Conservation (phyloP, 1,284 basidiomycete species). For the Rhodotorula sp. region DNA sequence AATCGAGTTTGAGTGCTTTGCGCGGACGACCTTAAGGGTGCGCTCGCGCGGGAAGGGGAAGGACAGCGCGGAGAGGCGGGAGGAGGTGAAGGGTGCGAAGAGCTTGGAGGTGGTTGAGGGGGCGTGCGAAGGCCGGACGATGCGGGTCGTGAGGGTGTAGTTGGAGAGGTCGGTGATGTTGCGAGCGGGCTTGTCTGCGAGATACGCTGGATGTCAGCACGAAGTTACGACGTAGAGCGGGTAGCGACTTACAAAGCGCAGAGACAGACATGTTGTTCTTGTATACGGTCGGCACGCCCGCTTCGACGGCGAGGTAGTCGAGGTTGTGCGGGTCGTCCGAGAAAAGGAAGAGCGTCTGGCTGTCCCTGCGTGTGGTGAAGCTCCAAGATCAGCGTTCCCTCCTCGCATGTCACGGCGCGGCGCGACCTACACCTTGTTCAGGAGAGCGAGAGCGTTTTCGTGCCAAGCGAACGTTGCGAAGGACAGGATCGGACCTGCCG, state of each 20-base stretch:
- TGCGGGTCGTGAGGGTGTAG: background rate
- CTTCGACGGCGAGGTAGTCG: conserved; percentile 12
- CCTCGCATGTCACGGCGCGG: no score
- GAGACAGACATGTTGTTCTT: conserved; percentile 3
- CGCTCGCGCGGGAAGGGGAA: background rate
- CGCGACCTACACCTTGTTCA: conserved; percentile 1
- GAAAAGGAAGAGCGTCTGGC: conserved; percentile 1
- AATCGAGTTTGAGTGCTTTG: background rate
- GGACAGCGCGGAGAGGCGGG: background rate
- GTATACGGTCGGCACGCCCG: background rate
- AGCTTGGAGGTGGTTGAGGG: background rate
- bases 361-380: background rate
- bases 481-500: conserved; percentile 1
- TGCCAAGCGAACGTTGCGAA: conserved; percentile 3
- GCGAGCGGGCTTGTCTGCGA: background rate
- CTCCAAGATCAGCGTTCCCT: background rate
- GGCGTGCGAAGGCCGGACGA: background rate
- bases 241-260: conserved; percentile 6
- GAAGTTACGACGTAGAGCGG: no score
- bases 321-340: background rate
- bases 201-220: background rate
- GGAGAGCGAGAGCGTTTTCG: conserved; percentile 2
- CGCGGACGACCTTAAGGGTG: background rate
- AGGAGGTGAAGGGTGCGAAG: conserved; percentile 19
- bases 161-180: background rate